phyloP scores from a whole-genome alignment of 108 stramenopile genomes.

The Seminavis robusta region DNA sequence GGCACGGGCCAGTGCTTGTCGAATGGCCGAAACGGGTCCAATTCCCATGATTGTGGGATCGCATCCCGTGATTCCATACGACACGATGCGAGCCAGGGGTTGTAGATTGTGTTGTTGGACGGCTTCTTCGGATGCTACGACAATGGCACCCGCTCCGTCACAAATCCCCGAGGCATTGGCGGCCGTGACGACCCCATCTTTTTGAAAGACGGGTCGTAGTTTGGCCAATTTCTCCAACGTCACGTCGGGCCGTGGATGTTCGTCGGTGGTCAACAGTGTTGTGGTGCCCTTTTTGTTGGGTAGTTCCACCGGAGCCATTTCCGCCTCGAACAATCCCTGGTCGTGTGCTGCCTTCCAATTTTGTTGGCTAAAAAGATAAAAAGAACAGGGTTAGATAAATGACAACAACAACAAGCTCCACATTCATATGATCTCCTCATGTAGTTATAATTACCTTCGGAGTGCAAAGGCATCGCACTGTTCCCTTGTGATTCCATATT shows the following conservation, averaged over 20 bases:
- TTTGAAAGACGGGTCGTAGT: slow-evolving; percentile 86
- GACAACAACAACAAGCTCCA: too few species aligned
- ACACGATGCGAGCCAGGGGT: slow-evolving; percentile 84
- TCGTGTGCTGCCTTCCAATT: slow-evolving; percentile 76
- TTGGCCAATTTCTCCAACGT: slow-evolving; percentile 83
- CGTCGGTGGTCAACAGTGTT: slow-evolving; percentile 81
- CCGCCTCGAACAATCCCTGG: slow-evolving; percentile 82
- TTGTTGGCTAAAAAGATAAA: slow-evolving; percentile 82
- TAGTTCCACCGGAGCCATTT: slow-evolving; percentile 93
- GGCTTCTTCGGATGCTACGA: slow-evolving; percentile 89
- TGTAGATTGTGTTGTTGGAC: slow-evolving; percentile 74
- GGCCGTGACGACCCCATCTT: slow-evolving; percentile 95
- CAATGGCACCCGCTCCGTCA: slow-evolving; percentile 94
- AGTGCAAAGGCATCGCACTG: slow-evolving; percentile 87
- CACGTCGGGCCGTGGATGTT: slow-evolving; percentile 93
- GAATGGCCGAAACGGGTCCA: slow-evolving; percentile 94
- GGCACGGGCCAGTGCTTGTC: slow-evolving; percentile 70
- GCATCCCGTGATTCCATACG: slow-evolving; percentile 80
- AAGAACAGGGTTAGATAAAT: too few species aligned
- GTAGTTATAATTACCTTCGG: too few species aligned
- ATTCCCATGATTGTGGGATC: slow-evolving; percentile 96
- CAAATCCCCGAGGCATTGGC: slow-evolving; percentile 96
- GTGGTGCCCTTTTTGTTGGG: slow-evolving; percentile 81
- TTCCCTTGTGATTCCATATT: slow-evolving; percentile 86
- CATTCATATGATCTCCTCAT: too few species aligned